Evolutionary conservation across 1,139 yeast species (phyloP).

Genomic region (Saccharomyces hybrid): DNA sequence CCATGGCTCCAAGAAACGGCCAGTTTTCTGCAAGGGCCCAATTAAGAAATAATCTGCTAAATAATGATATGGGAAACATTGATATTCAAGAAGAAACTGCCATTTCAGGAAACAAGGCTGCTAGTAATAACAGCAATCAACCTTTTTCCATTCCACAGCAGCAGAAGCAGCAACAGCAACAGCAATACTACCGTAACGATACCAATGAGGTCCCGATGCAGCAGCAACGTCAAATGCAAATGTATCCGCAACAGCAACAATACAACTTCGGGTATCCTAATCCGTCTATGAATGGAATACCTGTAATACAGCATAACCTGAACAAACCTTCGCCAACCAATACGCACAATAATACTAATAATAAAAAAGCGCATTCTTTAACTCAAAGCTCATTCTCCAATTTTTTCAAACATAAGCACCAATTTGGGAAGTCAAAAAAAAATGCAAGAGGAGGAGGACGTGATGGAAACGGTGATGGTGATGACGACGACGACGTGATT

Average conservation of each 20-base stretch:
- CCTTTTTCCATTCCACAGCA: not conserved
- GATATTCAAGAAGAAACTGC: conserved; percentile 37
- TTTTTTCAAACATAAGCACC: conserved; percentile 20
- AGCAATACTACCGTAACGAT: conserved; percentile 9
- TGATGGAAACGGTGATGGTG: conserved; percentile 13
- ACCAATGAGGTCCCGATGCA: conserved; percentile 9
- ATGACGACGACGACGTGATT: conserved; percentile 50
- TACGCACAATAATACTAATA: conserved; percentile 1
- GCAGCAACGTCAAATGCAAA: conserved; percentile 17
- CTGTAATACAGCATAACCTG: not conserved
- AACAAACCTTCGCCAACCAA: conserved; percentile 8
- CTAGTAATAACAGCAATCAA: not conserved
- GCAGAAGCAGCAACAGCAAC: conserved; percentile 4
- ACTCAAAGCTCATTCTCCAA: conserved; percentile 22
- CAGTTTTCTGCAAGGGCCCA: conserved; percentile 13
- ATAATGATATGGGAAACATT: conserved; percentile 36
- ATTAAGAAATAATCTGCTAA: conserved; percentile 33
- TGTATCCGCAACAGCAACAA: conserved; percentile 10
- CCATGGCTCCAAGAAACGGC: conserved; percentile 8
- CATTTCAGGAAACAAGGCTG: conserved; percentile 8
- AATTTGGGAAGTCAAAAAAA: conserved; percentile 11
- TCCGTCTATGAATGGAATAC: not conserved
- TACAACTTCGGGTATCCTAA: conserved; percentile 9
- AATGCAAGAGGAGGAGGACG: conserved; percentile 9
- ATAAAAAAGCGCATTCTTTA: conserved; percentile 16